Evolutionary conservation across 352 stramenopile species (phyloP), one percentile per base, ranked within the genome.

Genomic region (Pythium volutum): DNA sequence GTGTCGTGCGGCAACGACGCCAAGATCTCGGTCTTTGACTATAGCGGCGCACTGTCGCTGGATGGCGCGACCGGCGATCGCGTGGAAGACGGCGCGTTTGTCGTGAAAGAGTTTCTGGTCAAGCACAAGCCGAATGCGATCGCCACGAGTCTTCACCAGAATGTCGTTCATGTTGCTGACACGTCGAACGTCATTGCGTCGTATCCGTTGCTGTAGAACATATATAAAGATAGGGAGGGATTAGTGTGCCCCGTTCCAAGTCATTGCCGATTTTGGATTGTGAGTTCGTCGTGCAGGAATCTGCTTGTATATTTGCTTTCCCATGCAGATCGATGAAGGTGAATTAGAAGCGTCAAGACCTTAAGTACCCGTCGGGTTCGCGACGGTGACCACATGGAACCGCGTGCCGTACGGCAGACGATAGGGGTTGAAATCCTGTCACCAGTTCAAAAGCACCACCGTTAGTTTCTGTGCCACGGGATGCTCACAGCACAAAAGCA

Each of bases 401-500:
- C 82, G 79, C 22, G 80, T 89, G 36, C 82, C 80, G 50, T 92
- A 92, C 42, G 78, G 51, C 18, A 92, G 56, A 27, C 82, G 80
- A 54, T 92, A 90, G 20, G 82, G 80, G 55, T 92, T 92, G 51
- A 92, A 92, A 79, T 92, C 82, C 82, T 92, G 25, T 36, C 4
- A 11, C 6, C 16, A 62, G n/a, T 18, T 53, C n/a, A 20, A 18
- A 66, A 50, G n/a, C 29, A 31, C 25, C n/a, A 15, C 25, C 14
- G 43, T 50, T 6, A 50, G 25, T 8, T 26, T n/a, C 1, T 29
- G 41, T 22, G 20, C 22, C 60, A 61, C n/a, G n/a, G n/a, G n/a
- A 66, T 22, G 25, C 20, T 52, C 3, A 58, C 29, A 57, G 53
- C 41, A 8, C 45, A 67, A 22, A 58, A 54, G 20, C 7, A 25